Evolutionary conservation across 352 stramenopile species (phyloP).

Genomic region (Globisporangium orthogonon): DNA sequence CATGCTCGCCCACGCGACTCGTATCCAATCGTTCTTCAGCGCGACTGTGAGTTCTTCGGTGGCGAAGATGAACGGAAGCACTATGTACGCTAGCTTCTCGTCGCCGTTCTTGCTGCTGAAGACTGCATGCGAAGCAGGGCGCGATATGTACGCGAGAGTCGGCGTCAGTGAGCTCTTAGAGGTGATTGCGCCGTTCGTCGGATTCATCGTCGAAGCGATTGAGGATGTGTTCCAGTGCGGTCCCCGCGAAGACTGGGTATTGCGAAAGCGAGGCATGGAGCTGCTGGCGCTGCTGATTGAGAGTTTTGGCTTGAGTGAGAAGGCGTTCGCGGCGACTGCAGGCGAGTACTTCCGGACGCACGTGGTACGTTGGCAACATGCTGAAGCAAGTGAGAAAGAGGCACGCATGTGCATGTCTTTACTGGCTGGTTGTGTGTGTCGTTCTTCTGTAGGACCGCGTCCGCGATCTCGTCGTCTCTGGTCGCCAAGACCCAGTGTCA

Average conservation of each 20-base stretch:
- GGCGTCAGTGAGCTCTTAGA: slow-evolving; percentile 19
- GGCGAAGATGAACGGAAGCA: slow-evolving; percentile 43
- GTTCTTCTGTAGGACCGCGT: slow-evolving; percentile 26
- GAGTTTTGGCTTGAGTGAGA: slow-evolving; percentile 28
- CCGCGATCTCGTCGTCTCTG: slow-evolving; percentile 30
- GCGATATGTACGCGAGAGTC: slow-evolving; percentile 20
- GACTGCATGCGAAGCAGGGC: slow-evolving; percentile 25
- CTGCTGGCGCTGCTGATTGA: slow-evolving; percentile 43
- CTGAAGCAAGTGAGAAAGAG: too few relatives aligned
- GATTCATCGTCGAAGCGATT: slow-evolving; percentile 45
- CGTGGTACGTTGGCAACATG: slow-evolving; percentile 18
- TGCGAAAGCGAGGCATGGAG: slow-evolving; percentile 46
- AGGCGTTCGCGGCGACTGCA: slow-evolving; percentile 10
- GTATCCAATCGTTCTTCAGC: slow-evolving; percentile 30
- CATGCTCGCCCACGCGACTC: slow-evolving; percentile 23
- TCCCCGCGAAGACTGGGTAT: slow-evolving; percentile 43
- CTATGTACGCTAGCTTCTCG: slow-evolving; percentile 33
- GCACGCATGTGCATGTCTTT: too few relatives aligned
- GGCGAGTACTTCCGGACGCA: slow-evolving; percentile 23
- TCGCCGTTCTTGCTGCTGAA: slow-evolving; percentile 41
- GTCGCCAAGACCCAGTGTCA: slow-evolving; percentile 45
- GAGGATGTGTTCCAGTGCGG: slow-evolving; percentile 49
- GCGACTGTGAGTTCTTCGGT: slow-evolving; percentile 27
- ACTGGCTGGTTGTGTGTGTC: neutral
- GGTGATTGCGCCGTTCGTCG: slow-evolving; percentile 28